phyloP scores from a whole-genome alignment of 2,329 filamentous ascomycete genomes.

The Lizonia empirigonia region DNA sequence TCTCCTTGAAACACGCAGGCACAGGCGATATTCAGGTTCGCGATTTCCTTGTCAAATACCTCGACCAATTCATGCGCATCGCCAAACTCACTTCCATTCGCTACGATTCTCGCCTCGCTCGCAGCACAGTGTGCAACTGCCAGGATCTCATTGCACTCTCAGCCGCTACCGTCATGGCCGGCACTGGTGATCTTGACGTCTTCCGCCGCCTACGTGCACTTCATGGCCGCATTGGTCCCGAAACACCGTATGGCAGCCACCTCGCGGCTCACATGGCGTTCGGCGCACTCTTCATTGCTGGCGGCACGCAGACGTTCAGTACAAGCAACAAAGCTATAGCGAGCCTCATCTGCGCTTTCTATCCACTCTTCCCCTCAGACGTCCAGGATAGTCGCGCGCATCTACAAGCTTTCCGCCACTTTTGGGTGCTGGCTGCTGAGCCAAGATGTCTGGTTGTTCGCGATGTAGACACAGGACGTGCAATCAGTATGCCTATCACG shows the following conservation, averaged over 20 bases:
- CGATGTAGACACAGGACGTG: conserved; percentile 82
- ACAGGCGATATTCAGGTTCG: conserved; percentile 68
- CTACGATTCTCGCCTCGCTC: conserved; percentile 84
- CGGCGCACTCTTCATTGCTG: conserved; percentile 87
- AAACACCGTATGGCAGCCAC: conserved; percentile 91
- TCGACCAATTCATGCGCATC: conserved; percentile 85
- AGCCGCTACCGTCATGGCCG: conserved; percentile 89
- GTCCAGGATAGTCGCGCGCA: conserved; percentile 95
- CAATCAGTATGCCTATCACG: conserved; percentile 73
- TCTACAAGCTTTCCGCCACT: conserved; percentile 92
- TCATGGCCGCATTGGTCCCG: conserved; percentile 82
- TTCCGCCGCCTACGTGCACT: conserved; percentile 85
- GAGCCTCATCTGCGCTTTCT: conserved; percentile 86
- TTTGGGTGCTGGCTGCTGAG: conserved; percentile 95
- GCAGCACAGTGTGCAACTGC: conserved; percentile 85
- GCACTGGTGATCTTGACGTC: conserved; percentile 85
- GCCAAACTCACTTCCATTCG: conserved; percentile 65
- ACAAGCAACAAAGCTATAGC: conserved; percentile 87
- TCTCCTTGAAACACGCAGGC: conserved; percentile 55
- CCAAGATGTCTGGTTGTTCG: conserved; percentile 85
- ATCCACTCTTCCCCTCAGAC: conserved; percentile 85
- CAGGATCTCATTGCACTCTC: conserved; percentile 86
- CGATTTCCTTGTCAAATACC: conserved; percentile 80
- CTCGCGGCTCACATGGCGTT: conserved; percentile 91
- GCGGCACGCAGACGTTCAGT: conserved; percentile 89